Percentiles rank a stretch among this genome's conserved stretches.
Evolutionary conservation across 495 filamentous ascomycete species (phyloP).

Genomic region (Lepraria neglecta): DNA sequence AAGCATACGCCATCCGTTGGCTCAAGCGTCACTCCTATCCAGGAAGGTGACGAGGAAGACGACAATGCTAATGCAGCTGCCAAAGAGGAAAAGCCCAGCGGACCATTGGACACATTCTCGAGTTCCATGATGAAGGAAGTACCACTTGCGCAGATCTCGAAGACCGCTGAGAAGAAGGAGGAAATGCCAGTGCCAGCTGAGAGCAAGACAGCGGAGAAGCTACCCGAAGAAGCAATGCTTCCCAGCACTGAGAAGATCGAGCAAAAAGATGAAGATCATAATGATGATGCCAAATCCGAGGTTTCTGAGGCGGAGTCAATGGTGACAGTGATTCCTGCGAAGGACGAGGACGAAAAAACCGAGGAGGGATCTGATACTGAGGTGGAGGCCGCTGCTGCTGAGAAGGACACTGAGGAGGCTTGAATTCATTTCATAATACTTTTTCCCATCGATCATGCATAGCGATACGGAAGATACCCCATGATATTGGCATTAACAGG

Average conservation of each 20-base stretch:
- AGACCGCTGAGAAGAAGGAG: constrained; percentile 21
- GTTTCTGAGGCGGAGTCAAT: no score
- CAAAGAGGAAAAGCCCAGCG: constrained; percentile 8
- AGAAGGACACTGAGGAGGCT: no score
- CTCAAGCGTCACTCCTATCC: constrained; percentile 64
- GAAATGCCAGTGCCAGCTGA: neutral
- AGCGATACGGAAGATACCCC: no score
- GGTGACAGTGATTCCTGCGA: no score
- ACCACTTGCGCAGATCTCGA: constrained; percentile 22
- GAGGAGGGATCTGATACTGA: neutral
- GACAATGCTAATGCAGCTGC: constrained; percentile 6
- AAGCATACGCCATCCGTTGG: constrained; percentile 70
- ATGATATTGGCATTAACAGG: no score
- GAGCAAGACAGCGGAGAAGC: neutral
- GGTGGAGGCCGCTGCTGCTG: neutral
- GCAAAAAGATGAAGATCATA: neutral
- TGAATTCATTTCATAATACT: no score
- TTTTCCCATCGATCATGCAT: no score
- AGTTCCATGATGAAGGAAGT: constrained; percentile 9
- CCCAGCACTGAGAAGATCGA: neutral
- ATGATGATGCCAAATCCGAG: neutral
- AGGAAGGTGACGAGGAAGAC: constrained; percentile 65
- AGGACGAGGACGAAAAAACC: neutral
- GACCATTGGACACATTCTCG: constrained; percentile 1
- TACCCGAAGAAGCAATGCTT: neutral